phyloP scores from a whole-genome alignment of 2,329 filamentous ascomycete species.

The Ophiostoma perfectum region DNA sequence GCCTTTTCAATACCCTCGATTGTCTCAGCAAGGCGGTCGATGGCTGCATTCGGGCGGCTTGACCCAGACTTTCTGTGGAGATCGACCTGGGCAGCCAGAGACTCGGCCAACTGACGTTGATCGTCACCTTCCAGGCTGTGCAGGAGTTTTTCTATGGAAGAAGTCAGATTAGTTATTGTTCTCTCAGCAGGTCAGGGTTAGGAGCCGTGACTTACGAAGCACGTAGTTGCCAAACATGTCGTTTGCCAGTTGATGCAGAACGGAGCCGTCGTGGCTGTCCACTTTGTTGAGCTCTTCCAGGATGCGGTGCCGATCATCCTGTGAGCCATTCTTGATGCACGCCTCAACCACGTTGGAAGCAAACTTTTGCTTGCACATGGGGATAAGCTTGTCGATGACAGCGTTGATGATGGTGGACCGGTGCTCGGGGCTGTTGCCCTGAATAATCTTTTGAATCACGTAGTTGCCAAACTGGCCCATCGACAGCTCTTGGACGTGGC shows the following conservation, averaged over 20 bases:
- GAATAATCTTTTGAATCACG: conserved; percentile 86
- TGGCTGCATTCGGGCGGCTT: conserved; percentile 60
- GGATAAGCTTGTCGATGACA: conserved; percentile 65
- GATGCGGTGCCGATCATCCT: conserved; percentile 64
- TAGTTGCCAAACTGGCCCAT: conserved; percentile 93
- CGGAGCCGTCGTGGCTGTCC: conserved; percentile 60
- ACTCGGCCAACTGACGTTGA: conserved; percentile 53
- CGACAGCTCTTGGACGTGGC: conserved; percentile 65
- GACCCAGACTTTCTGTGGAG: conserved; percentile 59
- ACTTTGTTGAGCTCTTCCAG: conserved; percentile 55
- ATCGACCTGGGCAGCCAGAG: conserved; percentile 58
- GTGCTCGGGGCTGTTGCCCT: conserved; percentile 68
- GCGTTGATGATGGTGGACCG: conserved; percentile 65
- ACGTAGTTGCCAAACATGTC: conserved; percentile 96
- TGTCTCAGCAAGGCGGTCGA: conserved; percentile 50
- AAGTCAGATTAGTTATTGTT: neutral
- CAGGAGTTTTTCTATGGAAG: conserved; percentile 67
- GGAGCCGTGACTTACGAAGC: conserved; percentile 64
- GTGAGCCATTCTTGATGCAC: conserved; percentile 68
- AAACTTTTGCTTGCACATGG: conserved; percentile 88
- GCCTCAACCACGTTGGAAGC: conserved; percentile 97
- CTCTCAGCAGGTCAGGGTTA: conserved; percentile 15
- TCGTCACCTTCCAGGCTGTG: conserved; percentile 56
- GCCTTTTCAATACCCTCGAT: conserved; percentile 29
- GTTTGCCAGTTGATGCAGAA: conserved; percentile 73